Base-by-base conservation (phyloP, 257 asterid species). In the Nicotiana sylvestris region DNA sequence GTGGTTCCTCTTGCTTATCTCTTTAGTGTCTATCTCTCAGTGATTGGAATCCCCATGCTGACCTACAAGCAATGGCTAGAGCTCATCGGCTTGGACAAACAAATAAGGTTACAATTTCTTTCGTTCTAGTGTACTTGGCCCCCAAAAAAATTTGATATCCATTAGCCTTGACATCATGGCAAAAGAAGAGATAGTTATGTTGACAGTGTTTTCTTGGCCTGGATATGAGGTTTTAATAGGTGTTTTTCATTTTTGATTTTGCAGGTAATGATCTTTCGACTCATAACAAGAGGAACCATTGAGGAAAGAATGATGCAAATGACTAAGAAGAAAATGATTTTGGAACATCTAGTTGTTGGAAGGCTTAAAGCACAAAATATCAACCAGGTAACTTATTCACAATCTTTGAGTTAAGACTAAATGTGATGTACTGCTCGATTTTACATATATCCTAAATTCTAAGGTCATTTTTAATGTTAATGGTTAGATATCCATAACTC, bases 1-100 rank as follows among this genome's bases (percentile, higher is more conserved):
- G 61, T 35, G 13, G 57, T 76, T 76, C 64, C 27, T 76, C 64
- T 76, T 51, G 80, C 64, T 76, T 76, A 76, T 76, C 64, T 76
- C 29, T 76, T 27, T 27, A 27, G 64, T 66, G 78, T 79, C 76
- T 87, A 81, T 84, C 85, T 82, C 85, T 88, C 97, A 96, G 99
- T 76, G 99, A 96, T 88, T 96, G 99, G 99, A 96, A 96, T 87
- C 99, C 99, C 81, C 99, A 96, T 81, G 99, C 99, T 82, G 99
- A 96, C 88, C 91, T 96, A 85, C 99, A 96, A 89, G 99, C 99
- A 85, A 96, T 96, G 99, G 99, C 99, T 81, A 93, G 99, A 87
- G 99, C 99, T 84, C 99, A 96, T 86, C 96, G 99, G 81, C 98
- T 96, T 83, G 99, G 99, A 78, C 99, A 96, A 89, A 96, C 99